A percentile compares a stretch with the other conserved stretches of the same genome.
Conservation (phyloP, 345 rosid genomes). For the Arabidopsis arenosa region DNA sequence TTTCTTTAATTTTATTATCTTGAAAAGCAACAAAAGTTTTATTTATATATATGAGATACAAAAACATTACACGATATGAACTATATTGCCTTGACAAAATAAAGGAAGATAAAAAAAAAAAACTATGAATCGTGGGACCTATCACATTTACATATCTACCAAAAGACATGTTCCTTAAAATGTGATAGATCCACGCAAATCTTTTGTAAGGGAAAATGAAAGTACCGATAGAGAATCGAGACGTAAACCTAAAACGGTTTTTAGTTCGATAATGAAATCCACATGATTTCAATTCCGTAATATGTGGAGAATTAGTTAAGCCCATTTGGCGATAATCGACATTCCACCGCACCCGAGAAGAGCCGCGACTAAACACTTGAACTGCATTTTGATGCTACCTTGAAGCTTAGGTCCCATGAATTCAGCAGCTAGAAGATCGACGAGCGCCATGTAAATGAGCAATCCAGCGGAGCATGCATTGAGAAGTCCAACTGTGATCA, state of each 20-base stretch:
- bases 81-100: neutral
- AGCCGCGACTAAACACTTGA: constrained; percentile 57
- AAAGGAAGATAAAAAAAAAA: neutral
- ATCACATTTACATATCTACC: constrained; percentile 25
- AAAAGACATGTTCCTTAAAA: constrained; percentile 24
- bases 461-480: constrained; percentile 79
- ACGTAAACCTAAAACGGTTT: constrained; percentile 38
- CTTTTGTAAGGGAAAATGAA: neutral
- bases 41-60: constrained; percentile 17
- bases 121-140: constrained; percentile 16
- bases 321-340: constrained; percentile 84
- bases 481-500: constrained; percentile 67
- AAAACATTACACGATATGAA: constrained; percentile 30
- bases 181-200: constrained; percentile 23
- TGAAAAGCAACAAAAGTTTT: neutral
- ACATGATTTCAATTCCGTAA: neutral
- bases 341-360: constrained; percentile 75
- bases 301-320: constrained; percentile 40
- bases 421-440: constrained; percentile 69
- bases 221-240: constrained; percentile 16
- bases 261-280: constrained; percentile 27
- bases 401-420: constrained; percentile 82
- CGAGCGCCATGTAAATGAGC: constrained; percentile 81
- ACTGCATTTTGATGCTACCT: constrained; percentile 65
- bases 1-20: neutral